phyloP scores from a whole-genome alignment of 176 grass and related monocot genomes.

The Tuctoria greenei region DNA sequence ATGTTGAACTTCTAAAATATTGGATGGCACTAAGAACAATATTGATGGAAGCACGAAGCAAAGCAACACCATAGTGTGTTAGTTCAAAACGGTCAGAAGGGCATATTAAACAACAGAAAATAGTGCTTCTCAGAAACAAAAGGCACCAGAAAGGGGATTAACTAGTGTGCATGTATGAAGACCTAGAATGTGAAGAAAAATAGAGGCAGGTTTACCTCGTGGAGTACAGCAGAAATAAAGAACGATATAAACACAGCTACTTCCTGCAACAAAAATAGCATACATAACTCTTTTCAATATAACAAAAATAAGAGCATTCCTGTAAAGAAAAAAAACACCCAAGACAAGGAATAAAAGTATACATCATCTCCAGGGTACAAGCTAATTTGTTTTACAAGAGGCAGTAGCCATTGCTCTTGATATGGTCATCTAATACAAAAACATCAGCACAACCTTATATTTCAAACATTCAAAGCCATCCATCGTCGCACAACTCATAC shows the following conservation, averaged over 20 bases:
- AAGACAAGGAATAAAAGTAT: conserved; percentile 8
- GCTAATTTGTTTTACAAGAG: neutral
- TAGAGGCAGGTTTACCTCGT: conserved; percentile 64
- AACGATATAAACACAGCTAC: conserved; percentile 87
- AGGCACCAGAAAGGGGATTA: neutral
- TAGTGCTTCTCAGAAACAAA: too few species aligned
- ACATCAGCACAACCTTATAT: conserved; percentile 9
- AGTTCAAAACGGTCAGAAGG: neutral
- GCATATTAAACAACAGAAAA: too few species aligned
- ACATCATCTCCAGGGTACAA: neutral
- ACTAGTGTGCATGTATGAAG: neutral
- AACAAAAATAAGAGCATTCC: conserved; percentile 1
- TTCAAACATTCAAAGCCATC: conserved; percentile 12
- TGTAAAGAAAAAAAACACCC: neutral
- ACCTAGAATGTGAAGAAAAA: neutral
- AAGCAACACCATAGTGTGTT: neutral
- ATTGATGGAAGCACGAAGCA: neutral
- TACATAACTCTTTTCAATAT: neutral
- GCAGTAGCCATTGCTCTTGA: neutral
- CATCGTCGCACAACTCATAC: neutral
- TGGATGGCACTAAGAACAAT: neutral
- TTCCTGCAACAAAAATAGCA: too few species aligned
- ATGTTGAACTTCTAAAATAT: neutral
- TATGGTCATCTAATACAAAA: neutral
- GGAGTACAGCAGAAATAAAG: conserved; percentile 86